Evolutionary conservation across 768 basidiomycete genomes (phyloP).

Genomic region (Boletus edulis): DNA sequence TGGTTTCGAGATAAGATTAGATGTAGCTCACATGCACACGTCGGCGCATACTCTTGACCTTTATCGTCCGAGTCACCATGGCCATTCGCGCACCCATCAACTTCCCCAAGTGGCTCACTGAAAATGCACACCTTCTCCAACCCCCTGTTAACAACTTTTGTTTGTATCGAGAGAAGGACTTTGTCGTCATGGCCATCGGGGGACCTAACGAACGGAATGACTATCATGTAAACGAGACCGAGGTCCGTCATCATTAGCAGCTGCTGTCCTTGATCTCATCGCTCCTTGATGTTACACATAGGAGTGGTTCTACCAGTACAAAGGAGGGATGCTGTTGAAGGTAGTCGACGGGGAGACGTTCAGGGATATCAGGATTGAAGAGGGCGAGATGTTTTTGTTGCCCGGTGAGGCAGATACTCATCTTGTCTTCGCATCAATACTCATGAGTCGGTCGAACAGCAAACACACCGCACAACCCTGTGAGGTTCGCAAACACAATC

Average conservation of each 20-base stretch:
- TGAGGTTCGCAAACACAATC: constrained; percentile 85
- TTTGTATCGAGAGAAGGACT: constrained; percentile 79
- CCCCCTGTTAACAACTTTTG: constrained; percentile 95
- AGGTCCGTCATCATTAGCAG: constrained; percentile 44
- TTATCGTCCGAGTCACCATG: constrained; percentile 45
- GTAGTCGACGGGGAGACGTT: constrained; percentile 80
- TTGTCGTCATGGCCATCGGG: constrained; percentile 93
- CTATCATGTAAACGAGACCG: constrained; percentile 95
- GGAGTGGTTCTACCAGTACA: constrained; percentile 99
- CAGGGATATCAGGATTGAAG: constrained; percentile 83
- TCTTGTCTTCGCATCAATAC: background rate
- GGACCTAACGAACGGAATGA: constrained; percentile 94
- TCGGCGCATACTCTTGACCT: too few species aligned
- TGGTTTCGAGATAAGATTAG: too few species aligned
- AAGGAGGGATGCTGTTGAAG: constrained; percentile 88
- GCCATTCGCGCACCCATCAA: constrained; percentile 81
- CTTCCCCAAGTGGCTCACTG: constrained; percentile 82
- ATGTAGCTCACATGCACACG: too few species aligned
- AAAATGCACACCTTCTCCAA: constrained; percentile 76
- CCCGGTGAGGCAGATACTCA: constrained; percentile 56
- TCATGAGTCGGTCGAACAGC: constrained; percentile 42
- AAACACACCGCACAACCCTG: constrained; percentile 96
- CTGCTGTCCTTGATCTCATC: background rate
- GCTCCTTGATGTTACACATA: constrained; percentile 24
- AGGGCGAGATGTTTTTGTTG: constrained; percentile 96